phyloP scores from a whole-genome alignment of 2,329 filamentous ascomycete genomes.

The Emergomyces africanus region DNA sequence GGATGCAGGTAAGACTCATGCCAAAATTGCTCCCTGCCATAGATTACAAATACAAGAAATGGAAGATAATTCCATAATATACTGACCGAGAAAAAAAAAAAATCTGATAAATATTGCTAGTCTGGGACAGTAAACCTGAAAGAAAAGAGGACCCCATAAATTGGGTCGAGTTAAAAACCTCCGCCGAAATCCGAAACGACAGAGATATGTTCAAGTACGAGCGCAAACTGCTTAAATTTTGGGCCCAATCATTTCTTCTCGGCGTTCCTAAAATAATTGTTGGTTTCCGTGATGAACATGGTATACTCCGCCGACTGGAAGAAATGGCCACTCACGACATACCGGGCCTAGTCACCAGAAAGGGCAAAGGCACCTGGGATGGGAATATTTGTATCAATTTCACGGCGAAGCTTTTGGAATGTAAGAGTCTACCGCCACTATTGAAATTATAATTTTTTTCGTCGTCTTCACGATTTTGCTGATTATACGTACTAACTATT shows the following conservation, averaged over 20 bases:
- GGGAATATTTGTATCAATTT: conserved; percentile 93
- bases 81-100: not conserved
- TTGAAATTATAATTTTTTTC: not conserved
- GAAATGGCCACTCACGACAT: conserved; percentile 71
- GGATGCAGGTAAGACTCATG: conserved; percentile 54
- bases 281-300: conserved; percentile 65
- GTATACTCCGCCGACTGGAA: conserved; percentile 58
- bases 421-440: conserved; percentile 33
- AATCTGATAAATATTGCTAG: conserved; percentile 37
- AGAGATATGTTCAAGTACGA: conserved; percentile 66
- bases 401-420: conserved; percentile 61
- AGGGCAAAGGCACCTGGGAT: conserved; percentile 64
- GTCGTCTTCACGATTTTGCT: no score
- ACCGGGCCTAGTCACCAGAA: conserved; percentile 58
- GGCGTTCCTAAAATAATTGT: conserved; percentile 87
- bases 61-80: not conserved
- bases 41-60: no score
- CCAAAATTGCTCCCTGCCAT: no score
- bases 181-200: conserved; percentile 54
- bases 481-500: not conserved
- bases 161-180: conserved; percentile 93
- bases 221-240: conserved; percentile 85
- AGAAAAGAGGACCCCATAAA: conserved; percentile 57
- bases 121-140: conserved; percentile 71
- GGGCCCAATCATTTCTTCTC: conserved; percentile 91